Percentiles rank a stretch among this genome's conserved stretches.
Conservation (phyloP, 768 basidiomycete genomes). For the Naganishia randhawae region DNA sequence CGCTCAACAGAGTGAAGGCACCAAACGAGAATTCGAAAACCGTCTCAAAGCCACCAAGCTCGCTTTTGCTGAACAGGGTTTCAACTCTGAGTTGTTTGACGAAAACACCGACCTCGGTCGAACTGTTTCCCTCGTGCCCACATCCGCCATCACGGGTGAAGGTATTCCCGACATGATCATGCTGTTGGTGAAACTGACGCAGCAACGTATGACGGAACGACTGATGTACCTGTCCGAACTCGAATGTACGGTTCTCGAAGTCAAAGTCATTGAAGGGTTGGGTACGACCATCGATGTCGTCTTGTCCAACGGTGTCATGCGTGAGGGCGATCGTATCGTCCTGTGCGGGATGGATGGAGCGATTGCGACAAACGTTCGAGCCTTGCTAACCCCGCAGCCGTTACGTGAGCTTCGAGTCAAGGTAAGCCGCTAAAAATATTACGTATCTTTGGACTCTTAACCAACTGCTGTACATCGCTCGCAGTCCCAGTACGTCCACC, state of each 20-base stretch:
- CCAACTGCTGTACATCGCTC: no score
- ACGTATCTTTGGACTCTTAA: no score
- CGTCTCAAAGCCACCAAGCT: slow-evolving; percentile 77
- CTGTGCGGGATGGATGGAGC: slow-evolving; percentile 96
- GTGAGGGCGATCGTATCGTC: slow-evolving; percentile 88
- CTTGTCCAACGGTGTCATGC: slow-evolving; percentile 85
- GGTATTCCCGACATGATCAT: slow-evolving; percentile 99
- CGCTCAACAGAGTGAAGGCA: slow-evolving; percentile 69
- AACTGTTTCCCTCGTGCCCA: slow-evolving; percentile 94
- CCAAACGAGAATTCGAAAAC: slow-evolving; percentile 88
- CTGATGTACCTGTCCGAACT: slow-evolving; percentile 97
- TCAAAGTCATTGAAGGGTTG: slow-evolving; percentile 96
- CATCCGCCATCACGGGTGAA: slow-evolving; percentile 96
- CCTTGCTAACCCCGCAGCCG: slow-evolving; percentile 91
- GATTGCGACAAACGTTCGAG: slow-evolving; percentile 90
- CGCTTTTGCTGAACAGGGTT: slow-evolving; percentile 94
- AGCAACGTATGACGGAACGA: slow-evolving; percentile 93
- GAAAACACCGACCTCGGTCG: slow-evolving; percentile 92
- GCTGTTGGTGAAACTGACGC: slow-evolving; percentile 93
- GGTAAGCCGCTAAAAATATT: slow-evolving; percentile 59
- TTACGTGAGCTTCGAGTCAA: slow-evolving; percentile 92
- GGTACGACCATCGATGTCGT: slow-evolving; percentile 98
- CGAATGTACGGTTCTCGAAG: slow-evolving; percentile 96
- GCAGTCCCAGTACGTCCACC: slow-evolving; percentile 91
- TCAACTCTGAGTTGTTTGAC: slow-evolving; percentile 93